Conservation (phyloP, 306 rosid species). For the Inga leiocalycina region DNA sequence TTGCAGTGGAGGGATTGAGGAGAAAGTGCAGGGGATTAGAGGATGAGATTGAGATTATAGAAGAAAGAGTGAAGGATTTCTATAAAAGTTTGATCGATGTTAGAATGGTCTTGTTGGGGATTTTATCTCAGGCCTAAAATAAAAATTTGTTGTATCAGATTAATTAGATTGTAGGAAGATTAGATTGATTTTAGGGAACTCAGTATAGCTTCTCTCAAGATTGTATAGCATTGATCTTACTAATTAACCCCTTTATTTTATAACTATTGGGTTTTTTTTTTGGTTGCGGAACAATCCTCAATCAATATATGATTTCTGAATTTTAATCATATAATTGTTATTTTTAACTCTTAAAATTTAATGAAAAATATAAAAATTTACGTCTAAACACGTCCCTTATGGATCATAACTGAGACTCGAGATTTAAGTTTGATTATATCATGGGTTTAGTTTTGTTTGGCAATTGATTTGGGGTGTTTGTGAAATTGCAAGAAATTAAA, state of each 20-base stretch:
- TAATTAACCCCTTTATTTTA: not conserved
- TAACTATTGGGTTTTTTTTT: not conserved
- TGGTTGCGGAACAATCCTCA: not conserved
- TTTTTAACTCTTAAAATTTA: not conserved
- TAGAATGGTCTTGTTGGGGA: constrained; percentile 56
- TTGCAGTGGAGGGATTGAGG: constrained; percentile 41
- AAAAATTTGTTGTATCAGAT: constrained; percentile 10
- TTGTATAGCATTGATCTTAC: constrained; percentile 28
- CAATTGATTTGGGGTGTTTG: too few species aligned
- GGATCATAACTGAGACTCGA: not conserved
- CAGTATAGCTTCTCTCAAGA: not conserved
- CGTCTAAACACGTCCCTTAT: not conserved
- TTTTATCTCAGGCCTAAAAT: constrained; percentile 43
- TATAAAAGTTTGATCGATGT: constrained; percentile 52
- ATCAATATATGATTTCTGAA: not conserved
- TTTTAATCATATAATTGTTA: not conserved
- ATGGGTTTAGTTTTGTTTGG: not conserved
- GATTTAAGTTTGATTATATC: not conserved
- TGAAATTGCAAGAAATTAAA: not conserved
- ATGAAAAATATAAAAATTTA: not conserved
- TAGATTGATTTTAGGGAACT: constrained; percentile 22
- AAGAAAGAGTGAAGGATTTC: constrained; percentile 50
- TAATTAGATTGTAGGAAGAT: constrained; percentile 19
- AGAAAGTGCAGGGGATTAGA: constrained; percentile 39
- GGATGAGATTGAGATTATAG: constrained; percentile 38